Conservation (phyloP, 805 yeast species). For the Saturnispora bothae region DNA sequence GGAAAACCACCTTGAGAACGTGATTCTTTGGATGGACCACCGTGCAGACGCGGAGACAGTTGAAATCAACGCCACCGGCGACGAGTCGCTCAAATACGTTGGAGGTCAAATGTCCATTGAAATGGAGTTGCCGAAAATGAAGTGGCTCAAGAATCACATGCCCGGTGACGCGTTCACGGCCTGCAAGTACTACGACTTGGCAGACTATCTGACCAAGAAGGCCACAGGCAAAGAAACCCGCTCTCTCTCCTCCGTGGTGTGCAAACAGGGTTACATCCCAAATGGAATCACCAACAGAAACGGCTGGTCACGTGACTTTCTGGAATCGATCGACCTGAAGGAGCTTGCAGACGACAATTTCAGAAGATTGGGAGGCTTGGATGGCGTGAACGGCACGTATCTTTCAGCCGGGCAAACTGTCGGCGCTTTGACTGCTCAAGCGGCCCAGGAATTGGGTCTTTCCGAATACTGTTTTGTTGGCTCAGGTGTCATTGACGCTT, state of each 20-base stretch:
- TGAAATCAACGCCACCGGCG: conserved; percentile 69
- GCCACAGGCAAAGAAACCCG: conserved; percentile 85
- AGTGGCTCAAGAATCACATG: conserved; percentile 86
- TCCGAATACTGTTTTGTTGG: conserved; percentile 77
- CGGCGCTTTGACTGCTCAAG: conserved; percentile 52
- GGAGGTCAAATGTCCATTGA: conserved; percentile 98
- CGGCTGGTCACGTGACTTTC: conserved; percentile 86
- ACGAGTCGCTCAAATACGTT: conserved; percentile 75
- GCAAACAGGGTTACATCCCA: conserved; percentile 94
- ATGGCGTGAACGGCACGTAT: conserved; percentile 60
- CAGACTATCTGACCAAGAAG: conserved; percentile 83
- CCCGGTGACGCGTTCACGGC: conserved; percentile 47
- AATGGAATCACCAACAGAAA: conserved; percentile 82
- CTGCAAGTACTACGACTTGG: conserved; percentile 82
- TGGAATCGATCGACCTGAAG: conserved; percentile 54
- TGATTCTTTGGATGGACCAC: conserved; percentile 98
- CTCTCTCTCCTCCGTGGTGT: conserved; percentile 81
- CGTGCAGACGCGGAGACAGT: conserved; percentile 78
- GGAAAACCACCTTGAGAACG: conserved; percentile 58
- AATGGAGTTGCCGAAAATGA: conserved; percentile 95
- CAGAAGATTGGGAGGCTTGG: conserved; percentile 73
- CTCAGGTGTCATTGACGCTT: conserved; percentile 94
- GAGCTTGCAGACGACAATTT: conserved; percentile 74
- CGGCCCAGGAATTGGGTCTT: conserved; percentile 80
- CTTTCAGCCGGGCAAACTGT: conserved; percentile 84